Conservation (phyloP, 306 rosid genomes). For the Pueraria montana region DNA sequence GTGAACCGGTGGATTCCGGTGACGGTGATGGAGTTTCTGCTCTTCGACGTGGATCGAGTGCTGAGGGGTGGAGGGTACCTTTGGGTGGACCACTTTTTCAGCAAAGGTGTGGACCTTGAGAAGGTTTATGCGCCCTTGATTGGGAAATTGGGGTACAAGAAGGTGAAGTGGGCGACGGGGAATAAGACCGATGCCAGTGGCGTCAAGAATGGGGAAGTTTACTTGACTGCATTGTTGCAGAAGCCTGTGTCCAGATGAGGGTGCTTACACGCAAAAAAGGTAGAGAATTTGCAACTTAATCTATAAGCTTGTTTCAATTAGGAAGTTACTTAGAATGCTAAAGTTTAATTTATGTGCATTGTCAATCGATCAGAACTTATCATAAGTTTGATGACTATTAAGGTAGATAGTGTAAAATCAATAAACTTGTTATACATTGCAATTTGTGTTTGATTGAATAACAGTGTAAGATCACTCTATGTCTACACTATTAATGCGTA, state of each 20-base stretch:
- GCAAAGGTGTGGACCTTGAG: slow-evolving; percentile 83
- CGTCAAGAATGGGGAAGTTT: slow-evolving; percentile 81
- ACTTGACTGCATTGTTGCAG: slow-evolving; percentile 87
- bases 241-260: slow-evolving; percentile 83
- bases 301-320: background rate
- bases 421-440: background rate
- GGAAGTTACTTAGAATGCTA: background rate
- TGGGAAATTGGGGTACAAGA: slow-evolving; percentile 85
- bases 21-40: slow-evolving; percentile 80
- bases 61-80: slow-evolving; percentile 90
- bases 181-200: slow-evolving; percentile 70
- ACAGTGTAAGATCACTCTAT: background rate
- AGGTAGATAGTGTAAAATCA: background rate
- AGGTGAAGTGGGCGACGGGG: slow-evolving; percentile 91
- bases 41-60: slow-evolving; percentile 85
- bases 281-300: background rate
- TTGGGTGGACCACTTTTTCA: slow-evolving; percentile 93
- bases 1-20: slow-evolving; percentile 96
- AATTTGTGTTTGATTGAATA: background rate
- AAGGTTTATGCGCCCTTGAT: slow-evolving; percentile 80
- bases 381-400: background rate
- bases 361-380: background rate
- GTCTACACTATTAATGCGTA: background rate
- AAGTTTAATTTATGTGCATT: background rate
- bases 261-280: slow-evolving; percentile 28